These are phyloP conservation scores for Sporothrix mexicana DNA, from an alignment of 2,329 filamentous ascomycete species.

Conservation along the genomic window DNA sequence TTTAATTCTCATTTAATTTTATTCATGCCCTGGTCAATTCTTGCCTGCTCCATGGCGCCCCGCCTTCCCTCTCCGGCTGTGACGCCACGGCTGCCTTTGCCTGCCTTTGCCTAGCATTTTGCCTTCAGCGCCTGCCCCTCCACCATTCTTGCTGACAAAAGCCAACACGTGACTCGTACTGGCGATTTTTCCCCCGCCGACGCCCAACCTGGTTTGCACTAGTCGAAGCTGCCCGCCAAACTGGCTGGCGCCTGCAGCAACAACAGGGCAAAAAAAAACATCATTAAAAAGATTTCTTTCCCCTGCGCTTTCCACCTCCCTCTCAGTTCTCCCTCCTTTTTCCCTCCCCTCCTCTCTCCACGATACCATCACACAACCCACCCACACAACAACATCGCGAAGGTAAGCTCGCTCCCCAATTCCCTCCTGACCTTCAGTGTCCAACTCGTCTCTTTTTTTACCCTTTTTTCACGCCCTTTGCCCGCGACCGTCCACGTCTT, in stretches of 20 bases:
- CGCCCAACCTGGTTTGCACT: conserved; percentile 36
- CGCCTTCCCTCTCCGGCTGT: conserved; percentile 14
- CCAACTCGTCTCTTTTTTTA: not conserved
- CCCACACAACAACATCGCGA: conserved; percentile 32
- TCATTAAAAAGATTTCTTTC: conserved; percentile 38
- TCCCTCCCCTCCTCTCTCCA: conserved; percentile 28
- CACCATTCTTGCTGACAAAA: conserved; percentile 18
- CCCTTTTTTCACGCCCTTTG: conserved; percentile 4
- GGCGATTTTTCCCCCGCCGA: conserved; percentile 30
- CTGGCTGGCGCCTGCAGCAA: conserved; percentile 34
- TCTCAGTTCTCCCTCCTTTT: conserved; percentile 22
- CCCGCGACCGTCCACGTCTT: not conserved
- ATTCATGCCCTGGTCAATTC: conserved; percentile 5
- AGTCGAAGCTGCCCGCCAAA: conserved; percentile 32
- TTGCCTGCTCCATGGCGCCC: not conserved
- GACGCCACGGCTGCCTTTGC: not conserved
- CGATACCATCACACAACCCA: conserved; percentile 29
- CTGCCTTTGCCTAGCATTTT: conserved; percentile 13
- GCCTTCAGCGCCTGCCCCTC: conserved; percentile 19
- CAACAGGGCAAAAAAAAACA: conserved; percentile 37
- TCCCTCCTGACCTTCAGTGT: not conserved
- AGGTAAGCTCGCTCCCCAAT: conserved; percentile 33
- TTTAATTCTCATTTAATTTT: conserved; percentile 9
- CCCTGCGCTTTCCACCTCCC: conserved; percentile 25
- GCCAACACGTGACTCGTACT: conserved; percentile 32